Evolutionary conservation across 495 filamentous ascomycete genomes (phyloP), one percentile per base, ranked within the genome.

Genomic region (Paragyromitra xinjiangensis): DNA sequence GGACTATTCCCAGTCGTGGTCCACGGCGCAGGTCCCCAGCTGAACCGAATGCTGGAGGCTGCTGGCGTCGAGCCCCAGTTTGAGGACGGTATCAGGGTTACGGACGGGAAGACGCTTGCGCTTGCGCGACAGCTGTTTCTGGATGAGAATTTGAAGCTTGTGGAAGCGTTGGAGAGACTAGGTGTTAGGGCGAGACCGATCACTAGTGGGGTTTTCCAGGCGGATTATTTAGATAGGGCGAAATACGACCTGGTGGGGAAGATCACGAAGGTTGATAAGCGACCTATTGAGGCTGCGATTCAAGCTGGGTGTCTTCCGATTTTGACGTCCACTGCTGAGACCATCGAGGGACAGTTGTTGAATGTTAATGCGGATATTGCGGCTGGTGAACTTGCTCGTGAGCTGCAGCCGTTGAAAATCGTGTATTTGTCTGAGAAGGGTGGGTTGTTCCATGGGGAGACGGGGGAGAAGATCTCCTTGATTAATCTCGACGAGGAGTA

Each of bases 401-500:
- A 92, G 69, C 85, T 99, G 73, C 92, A 98, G 85, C 95, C 95
- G 40, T 86, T 98, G 80, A 99, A 99, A 90, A 97, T 98, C 59
- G 94, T 99, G 61, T 99, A 98, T 84, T 89, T 99, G 22, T 96
- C 94, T 39, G 95, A 99, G 87, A 98, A 98, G 88, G 95, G 95
- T 48, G 95, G 95, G 19, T 85, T 99, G 42, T 97, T 97, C 85
- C 94, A 98, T 82, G 94, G 93, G 69, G 93, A 95, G 73, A 93
- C 92, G 14, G 92, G 92, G 58, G 92, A 97, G 86, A 97, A 97
- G 87, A 98, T 99, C 80, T 97, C 94, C 8, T 93, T 90, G 64
- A 99, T 99, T 83, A 98, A 99, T 86, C 88, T 99, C 26, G 95
- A 99, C 80, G 95, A 99, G 85, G 95, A 99, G 84, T 99, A 92